These are phyloP conservation scores for Cylindrotheca closterium DNA, from an alignment of 108 stramenopile species.

Conservation along the genomic window DNA sequence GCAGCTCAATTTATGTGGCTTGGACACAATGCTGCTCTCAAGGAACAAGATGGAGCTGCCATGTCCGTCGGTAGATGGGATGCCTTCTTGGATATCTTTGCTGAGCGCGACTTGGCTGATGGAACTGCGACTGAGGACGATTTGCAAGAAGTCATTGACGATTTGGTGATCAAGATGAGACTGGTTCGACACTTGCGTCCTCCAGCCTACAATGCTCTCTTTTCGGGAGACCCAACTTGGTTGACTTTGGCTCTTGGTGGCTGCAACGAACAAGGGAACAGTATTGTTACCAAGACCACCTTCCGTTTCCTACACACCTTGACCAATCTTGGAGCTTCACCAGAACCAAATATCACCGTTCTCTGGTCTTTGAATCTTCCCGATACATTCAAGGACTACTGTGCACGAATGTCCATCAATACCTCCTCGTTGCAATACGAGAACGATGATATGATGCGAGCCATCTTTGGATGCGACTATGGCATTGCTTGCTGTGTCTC, in stretches of 20 bases:
- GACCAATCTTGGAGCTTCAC: conserved; percentile 40
- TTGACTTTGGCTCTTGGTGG: conserved; percentile 59
- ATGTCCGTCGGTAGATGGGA: conserved; percentile 72
- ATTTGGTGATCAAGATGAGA: conserved; percentile 44
- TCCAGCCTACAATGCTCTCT: conserved; percentile 67
- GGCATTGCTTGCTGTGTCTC: conserved; percentile 74
- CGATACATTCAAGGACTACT: conserved; percentile 54
- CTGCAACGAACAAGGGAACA: conserved; percentile 38
- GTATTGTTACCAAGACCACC: conserved; percentile 61
- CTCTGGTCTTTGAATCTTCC: conserved; percentile 58
- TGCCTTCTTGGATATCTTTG: conserved; percentile 61
- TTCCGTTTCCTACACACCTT: conserved; percentile 37
- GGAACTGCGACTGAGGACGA: conserved; percentile 55
- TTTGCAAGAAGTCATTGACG: conserved; percentile 56
- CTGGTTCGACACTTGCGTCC: conserved; percentile 59
- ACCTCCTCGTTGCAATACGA: conserved; percentile 60
- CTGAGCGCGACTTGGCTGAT: conserved; percentile 47
- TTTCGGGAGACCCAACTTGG: conserved; percentile 69
- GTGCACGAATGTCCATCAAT: conserved; percentile 53
- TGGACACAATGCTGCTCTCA: conserved; percentile 65
- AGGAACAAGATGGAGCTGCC: conserved; percentile 74
- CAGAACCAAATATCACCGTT: conserved; percentile 70
- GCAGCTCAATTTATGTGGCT: conserved; percentile 66
- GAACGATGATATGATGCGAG: conserved; percentile 64
- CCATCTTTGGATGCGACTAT: conserved; percentile 61